A percentile compares a stretch with the other conserved stretches of the same genome.
Evolutionary conservation across 148 eudicot genomes (phyloP).

Genomic region (Cornus controversa): DNA sequence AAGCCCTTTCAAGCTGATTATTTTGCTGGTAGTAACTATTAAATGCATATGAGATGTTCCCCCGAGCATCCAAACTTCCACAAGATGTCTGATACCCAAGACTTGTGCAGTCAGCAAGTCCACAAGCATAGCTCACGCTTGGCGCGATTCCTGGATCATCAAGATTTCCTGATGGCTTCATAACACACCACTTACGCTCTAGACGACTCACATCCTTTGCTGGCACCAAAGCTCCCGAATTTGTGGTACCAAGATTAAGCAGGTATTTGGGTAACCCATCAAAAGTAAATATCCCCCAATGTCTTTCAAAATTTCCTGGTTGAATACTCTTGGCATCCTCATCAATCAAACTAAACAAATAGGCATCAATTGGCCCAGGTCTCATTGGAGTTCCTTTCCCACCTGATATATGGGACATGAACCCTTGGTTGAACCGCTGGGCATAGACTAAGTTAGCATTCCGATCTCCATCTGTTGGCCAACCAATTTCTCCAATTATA

Average conservation of each 20-base stretch:
- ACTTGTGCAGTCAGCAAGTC: slow-evolving; percentile 73
- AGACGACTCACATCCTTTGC: slow-evolving; percentile 55
- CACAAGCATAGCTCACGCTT: slow-evolving; percentile 86
- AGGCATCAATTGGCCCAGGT: slow-evolving; percentile 69
- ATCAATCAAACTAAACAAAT: slow-evolving; percentile 74
- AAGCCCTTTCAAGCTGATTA: slow-evolving; percentile 74
- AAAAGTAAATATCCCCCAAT: slow-evolving; percentile 77
- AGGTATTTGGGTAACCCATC: slow-evolving; percentile 76
- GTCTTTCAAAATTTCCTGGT: slow-evolving; percentile 86
- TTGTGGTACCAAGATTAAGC: slow-evolving; percentile 65
- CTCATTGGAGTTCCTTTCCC: slow-evolving; percentile 91
- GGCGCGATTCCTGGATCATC: slow-evolving; percentile 56
- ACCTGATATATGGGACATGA: slow-evolving; percentile 63
- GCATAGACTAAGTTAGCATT: slow-evolving; percentile 67
- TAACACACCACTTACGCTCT: slow-evolving; percentile 73
- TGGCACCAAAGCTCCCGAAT: slow-evolving; percentile 30
- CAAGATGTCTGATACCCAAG: slow-evolving; percentile 85
- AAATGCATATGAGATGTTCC: slow-evolving; percentile 78
- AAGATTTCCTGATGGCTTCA: slow-evolving; percentile 57
- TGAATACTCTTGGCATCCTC: slow-evolving; percentile 84
- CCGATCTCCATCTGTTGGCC: slow-evolving; percentile 92
- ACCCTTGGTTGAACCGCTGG: slow-evolving; percentile 82
- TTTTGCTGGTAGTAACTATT: slow-evolving; percentile 79
- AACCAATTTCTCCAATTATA: slow-evolving; percentile 80
- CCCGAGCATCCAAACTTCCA: slow-evolving; percentile 55